Conservation (phyloP, 2,329 filamentous ascomycete genomes). For the Parafenestella ontariensis region DNA sequence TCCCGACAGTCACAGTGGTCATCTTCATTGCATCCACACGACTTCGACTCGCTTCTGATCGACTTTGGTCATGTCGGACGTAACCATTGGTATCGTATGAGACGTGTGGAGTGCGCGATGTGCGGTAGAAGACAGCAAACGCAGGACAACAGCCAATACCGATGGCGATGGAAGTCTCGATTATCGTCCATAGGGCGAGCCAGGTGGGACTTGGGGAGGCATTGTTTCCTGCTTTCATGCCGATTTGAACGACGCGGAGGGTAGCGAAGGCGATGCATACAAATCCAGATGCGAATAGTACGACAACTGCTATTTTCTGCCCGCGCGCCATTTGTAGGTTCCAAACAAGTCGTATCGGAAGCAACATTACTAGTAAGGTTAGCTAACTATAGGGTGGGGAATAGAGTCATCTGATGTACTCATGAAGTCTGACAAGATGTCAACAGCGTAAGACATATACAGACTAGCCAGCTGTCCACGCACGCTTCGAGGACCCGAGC, state of each 20-base stretch:
- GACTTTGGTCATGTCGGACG: slow-evolving; percentile 12
- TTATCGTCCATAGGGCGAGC: slow-evolving; percentile 46
- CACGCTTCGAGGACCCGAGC: slow-evolving; percentile 31
- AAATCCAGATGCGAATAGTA: slow-evolving; percentile 31
- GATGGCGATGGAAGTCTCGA: slow-evolving; percentile 43
- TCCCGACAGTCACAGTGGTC: background rate
- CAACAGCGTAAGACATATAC: slow-evolving; percentile 43
- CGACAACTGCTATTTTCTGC: slow-evolving; percentile 45
- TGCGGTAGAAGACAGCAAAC: slow-evolving; percentile 25
- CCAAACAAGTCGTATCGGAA: slow-evolving; percentile 48
- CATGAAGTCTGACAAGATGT: slow-evolving; percentile 45
- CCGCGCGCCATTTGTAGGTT: slow-evolving; percentile 41
- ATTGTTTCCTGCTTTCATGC: slow-evolving; percentile 23
- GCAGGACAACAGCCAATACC: slow-evolving; percentile 33
- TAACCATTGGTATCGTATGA: slow-evolving; percentile 20
- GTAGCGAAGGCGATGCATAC: slow-evolving; percentile 32
- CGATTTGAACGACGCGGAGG: slow-evolving; percentile 42
- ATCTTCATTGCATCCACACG: background rate
- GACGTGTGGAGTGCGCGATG: slow-evolving; percentile 7
- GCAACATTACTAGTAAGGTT: slow-evolving; percentile 42
- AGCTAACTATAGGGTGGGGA: background rate
- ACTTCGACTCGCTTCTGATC: background rate
- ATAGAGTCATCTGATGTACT: slow-evolving; percentile 21
- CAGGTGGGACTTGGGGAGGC: slow-evolving; percentile 37
- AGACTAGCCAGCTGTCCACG: slow-evolving; percentile 39